phyloP scores from a whole-genome alignment of 352 stramenopile genomes.

The Phytophthora fragariae region DNA sequence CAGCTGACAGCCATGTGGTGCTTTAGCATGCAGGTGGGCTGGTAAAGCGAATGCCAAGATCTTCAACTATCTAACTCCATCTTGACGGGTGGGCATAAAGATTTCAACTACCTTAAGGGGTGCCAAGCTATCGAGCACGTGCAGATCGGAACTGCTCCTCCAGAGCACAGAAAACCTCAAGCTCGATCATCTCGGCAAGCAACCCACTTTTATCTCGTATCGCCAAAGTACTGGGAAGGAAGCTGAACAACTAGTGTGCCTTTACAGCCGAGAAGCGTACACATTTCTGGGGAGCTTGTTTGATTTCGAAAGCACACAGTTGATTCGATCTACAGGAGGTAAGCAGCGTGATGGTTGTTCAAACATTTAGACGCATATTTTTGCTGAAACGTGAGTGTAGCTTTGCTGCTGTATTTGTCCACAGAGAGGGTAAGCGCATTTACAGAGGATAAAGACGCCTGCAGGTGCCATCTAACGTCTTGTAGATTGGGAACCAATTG shows the following conservation, averaged over 20 bases:
- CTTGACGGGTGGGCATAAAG: constrained; percentile 34
- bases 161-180: constrained; percentile 29
- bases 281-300: constrained; percentile 82
- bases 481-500: constrained; percentile 85
- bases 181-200: constrained; percentile 33
- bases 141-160: constrained; percentile 56
- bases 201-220: background rate
- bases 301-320: constrained; percentile 77
- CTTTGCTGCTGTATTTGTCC: constrained; percentile 69
- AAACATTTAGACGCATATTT: too few relatives aligned
- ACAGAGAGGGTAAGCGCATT: constrained; percentile 64
- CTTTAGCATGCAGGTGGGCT: background rate
- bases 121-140: constrained; percentile 76
- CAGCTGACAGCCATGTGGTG: constrained; percentile 8
- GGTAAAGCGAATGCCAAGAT: background rate
- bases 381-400: constrained; percentile 34
- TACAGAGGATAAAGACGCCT: background rate
- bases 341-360: constrained; percentile 4
- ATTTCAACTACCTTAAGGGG: constrained; percentile 81
- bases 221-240: background rate
- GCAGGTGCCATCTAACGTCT: constrained; percentile 3
- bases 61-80: background rate
- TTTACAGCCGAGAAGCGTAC: constrained; percentile 61
- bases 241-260: background rate
- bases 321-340: constrained; percentile 84